Percentiles rank a stretch among this genome's conserved stretches.
These are phyloP conservation scores for Acorus calamus DNA, from an alignment of 106 monocot genomes.

Conservation along the genomic window DNA sequence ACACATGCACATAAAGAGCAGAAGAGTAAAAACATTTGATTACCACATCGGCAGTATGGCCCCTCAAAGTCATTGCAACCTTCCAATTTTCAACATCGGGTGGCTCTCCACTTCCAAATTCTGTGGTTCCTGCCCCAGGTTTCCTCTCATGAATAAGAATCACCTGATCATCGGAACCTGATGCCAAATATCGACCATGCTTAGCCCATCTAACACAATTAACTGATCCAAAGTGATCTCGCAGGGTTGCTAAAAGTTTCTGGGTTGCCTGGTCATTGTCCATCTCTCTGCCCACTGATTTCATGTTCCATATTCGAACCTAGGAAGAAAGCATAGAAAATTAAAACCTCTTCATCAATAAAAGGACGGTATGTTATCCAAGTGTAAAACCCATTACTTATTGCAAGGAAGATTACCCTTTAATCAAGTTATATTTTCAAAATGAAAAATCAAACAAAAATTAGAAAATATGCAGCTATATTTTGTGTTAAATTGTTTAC, in stretches of 20 bases:
- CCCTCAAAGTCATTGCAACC: conserved; percentile 79
- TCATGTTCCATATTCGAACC: conserved; percentile 97
- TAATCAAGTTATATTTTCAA: too few relatives aligned
- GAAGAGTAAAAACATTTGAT: conserved; percentile 1
- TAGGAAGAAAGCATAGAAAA: conserved; percentile 7
- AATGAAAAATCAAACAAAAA: too few relatives aligned
- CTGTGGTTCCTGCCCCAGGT: conserved; percentile 78
- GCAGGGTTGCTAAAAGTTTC: conserved; percentile 72
- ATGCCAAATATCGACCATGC: conserved; percentile 75
- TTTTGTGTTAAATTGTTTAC: too few relatives aligned
- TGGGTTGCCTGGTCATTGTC: conserved; percentile 32
- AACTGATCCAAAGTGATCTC: conserved; percentile 94
- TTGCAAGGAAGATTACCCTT: too few relatives aligned
- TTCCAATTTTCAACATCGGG: conserved; percentile 98
- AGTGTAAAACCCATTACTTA: too few relatives aligned
- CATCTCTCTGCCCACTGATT: conserved; percentile 53
- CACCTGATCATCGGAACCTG: conserved; percentile 88
- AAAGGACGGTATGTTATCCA: too few relatives aligned
- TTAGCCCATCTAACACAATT: conserved; percentile 97
- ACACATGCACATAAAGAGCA: neutral
- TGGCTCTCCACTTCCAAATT: conserved; percentile 94
- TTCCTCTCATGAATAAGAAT: conserved; percentile 89
- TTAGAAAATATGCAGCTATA: too few relatives aligned
- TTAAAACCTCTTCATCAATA: too few relatives aligned
- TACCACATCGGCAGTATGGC: conserved; percentile 99